Base-by-base conservation (phyloP, 164 flowering plant genomes). In the Malania oleifera region DNA sequence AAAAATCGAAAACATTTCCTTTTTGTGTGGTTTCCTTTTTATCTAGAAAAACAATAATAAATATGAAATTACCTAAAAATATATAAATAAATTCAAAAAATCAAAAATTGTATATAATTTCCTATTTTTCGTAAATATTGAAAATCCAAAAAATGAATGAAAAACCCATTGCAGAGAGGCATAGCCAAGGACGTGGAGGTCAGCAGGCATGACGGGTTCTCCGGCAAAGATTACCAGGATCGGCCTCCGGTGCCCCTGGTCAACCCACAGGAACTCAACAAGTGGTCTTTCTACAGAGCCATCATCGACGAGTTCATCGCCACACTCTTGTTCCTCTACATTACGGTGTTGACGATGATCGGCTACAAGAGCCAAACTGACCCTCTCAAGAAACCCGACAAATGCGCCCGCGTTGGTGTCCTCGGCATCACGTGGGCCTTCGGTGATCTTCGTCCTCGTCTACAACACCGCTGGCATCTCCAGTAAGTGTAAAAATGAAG, bases 341-440 rank as follows among this genome's bases (percentile, higher is more conserved):
- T 81, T 18, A 79, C 84, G 0, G 82, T 81, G 2, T 47, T 74
- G 56, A 83, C 89, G 0, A 86, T 81, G 19, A 83, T 83, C 23
- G 89, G 89, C 0, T 77, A 81, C 80, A 78, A 72, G 61, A 61
- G 57, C 54, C 80, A 78, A 47, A 66, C 31, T 18, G 82, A 73
- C 44, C 18, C 66, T 0, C 18, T 13, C 5, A n/a, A 24, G 3
- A 50, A 39, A 28, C 61, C 40, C 5, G 79, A 72, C 20, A 62
- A 31, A 0, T 82, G 91, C 27, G 74, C 75, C 12, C 85, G 91
- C 0, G 91, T 82, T 43, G 91, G 87, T 18, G 67, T 82, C 53
- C 81, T 85, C 10, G 88, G 87, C 11, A 79, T 85, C 37, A 86
- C 91, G 18, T 82, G 86, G 91, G 82, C 91, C 48, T 82, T 85